Percentiles rank a stretch among this genome's conserved stretches.
phyloP scores from a whole-genome alignment of 805 yeast genomes.

The Candida nitratophila region DNA sequence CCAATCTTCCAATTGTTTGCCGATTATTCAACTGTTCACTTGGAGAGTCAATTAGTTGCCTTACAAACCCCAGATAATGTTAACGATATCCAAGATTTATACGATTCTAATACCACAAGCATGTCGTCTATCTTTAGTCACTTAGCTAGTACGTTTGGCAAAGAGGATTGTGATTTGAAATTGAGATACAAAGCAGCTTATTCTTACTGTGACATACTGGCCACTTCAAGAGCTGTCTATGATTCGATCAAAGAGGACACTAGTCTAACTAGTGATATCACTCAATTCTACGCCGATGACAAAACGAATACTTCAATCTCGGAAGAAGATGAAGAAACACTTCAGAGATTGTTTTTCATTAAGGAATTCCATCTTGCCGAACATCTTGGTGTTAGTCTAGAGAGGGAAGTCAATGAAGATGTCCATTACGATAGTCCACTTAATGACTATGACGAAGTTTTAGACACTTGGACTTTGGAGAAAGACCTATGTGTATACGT shows the following conservation, averaged over 20 bases:
- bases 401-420: constrained; percentile 46
- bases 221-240: background rate
- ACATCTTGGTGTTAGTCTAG: constrained; percentile 31
- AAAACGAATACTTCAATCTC: background rate
- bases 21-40: background rate
- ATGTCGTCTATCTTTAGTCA: background rate
- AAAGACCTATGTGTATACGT: constrained; percentile 15
- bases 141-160: background rate
- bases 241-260: background rate
- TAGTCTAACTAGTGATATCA: background rate
- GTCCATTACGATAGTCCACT: constrained; percentile 14
- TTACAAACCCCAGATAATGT: background rate
- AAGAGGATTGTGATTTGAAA: background rate
- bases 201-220: background rate
- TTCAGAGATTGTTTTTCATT: constrained; percentile 38
- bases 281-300: background rate
- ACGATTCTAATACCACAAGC: background rate
- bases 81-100: background rate
- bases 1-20: background rate
- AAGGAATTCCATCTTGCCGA: constrained; percentile 42
- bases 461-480: background rate
- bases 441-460: too few species aligned
- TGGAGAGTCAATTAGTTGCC: background rate
- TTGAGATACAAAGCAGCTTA: background rate
- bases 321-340: constrained; percentile 3